Percentiles rank a stretch among this genome's conserved stretches.
phyloP scores from a whole-genome alignment of 2,329 filamentous ascomycete species.

The Passalora sequoiae region DNA sequence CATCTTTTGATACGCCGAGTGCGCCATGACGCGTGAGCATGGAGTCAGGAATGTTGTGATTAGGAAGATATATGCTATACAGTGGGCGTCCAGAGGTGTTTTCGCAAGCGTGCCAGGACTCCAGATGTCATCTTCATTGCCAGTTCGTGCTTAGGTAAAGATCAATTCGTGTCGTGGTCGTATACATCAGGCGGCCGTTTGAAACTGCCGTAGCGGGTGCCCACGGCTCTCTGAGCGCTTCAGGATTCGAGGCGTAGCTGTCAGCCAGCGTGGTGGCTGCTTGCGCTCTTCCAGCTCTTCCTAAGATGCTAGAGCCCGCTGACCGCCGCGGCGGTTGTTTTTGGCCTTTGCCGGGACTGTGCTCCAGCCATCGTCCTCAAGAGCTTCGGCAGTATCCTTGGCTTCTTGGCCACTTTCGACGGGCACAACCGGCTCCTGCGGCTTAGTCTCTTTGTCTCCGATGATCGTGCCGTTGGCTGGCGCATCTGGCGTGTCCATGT shows the following conservation, averaged over 20 bases:
- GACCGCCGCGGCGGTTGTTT: slow-evolving; percentile 40
- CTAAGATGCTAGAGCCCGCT: slow-evolving; percentile 47
- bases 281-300: slow-evolving; percentile 1
- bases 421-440: slow-evolving; percentile 48
- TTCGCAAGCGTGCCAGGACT: neutral
- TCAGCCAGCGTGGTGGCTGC: too few species aligned
- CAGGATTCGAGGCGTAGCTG: neutral
- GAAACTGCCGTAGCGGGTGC: too few species aligned
- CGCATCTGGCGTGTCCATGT: slow-evolving; percentile 42
- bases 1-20: slow-evolving; percentile 1
- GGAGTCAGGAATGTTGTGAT: neutral
- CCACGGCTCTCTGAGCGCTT: too few species aligned
- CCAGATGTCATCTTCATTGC: neutral
- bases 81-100: neutral
- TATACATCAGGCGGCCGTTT: neutral
- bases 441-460: slow-evolving; percentile 51
- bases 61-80: slow-evolving; percentile 2
- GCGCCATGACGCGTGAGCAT: neutral
- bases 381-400: slow-evolving; percentile 41
- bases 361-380: slow-evolving; percentile 52
- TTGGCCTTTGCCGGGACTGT: slow-evolving; percentile 47
- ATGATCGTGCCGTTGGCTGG: slow-evolving; percentile 48
- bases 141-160: neutral
- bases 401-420: slow-evolving; percentile 31
- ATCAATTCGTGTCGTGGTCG: slow-evolving; percentile 2